Evolutionary conservation across 345 rosid genomes (phyloP), one percentile per base, ranked within the genome.

Genomic region (Garcia nutans): DNA sequence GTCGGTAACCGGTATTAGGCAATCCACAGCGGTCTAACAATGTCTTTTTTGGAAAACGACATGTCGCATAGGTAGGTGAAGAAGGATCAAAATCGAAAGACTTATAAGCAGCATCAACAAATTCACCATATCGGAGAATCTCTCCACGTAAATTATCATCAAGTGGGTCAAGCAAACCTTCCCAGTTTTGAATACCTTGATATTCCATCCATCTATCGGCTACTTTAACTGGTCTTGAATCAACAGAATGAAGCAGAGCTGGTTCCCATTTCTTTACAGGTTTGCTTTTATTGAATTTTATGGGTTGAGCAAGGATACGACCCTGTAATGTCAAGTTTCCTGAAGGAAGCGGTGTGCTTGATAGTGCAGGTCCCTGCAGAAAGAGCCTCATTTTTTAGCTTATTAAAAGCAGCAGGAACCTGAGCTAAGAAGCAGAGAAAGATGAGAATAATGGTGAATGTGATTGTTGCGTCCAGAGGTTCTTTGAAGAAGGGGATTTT

Each of bases 91-190:
- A 91, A 79, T 96, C 96, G 54, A 87, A 96, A 0, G 96, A 77
- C 67, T 84, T 84, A 66, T 96, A 96, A 4, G 99, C 89, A 6
- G 97, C 91, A 11, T 91, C 92, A 0, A 93, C 92, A 79, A 96
- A 93, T 7, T 78, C 78, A 9, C 99, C 99, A 62, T 96, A 96
- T 20, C 99, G 89, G 44, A 96, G 87, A 58, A 96, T 92, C 75
- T 93, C 99, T 0, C 79, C 58, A 0, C 97, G 90, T 77, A 96
- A 82, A 73, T 80, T 90, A 16, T 93, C 91, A 75, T 95, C 99
- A 0, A 95, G 89, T 7, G 99, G 99, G 75, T 95, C 93, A 23
- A 90, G 89, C 44, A 88, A 67, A 0, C 92, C 92, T 31, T 88
- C 91, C 94, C 94, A 90, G 82, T 90, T 85, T 13, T 72, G 65